phyloP scores from a whole-genome alignment of 352 stramenopile species.

The Pythium utonaiense region DNA sequence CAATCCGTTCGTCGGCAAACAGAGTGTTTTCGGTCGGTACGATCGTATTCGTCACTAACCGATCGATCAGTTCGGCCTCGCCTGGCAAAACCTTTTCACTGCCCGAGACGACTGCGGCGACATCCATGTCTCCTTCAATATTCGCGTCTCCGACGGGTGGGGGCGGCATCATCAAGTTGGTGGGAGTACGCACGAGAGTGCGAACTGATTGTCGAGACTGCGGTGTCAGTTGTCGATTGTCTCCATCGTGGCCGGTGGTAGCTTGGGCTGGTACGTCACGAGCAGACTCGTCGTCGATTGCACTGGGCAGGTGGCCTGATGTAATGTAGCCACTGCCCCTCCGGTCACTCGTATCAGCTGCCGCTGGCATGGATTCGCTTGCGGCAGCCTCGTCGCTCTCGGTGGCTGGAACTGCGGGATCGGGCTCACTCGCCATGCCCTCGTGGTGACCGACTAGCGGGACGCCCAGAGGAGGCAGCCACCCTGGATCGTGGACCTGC shows the following conservation, averaged over 20 bases:
- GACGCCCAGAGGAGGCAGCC: slow-evolving; percentile 10
- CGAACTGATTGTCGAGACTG: not conserved
- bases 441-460: not conserved
- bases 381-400: not conserved
- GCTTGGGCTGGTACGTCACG: not conserved
- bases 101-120: not conserved
- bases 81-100: not conserved
- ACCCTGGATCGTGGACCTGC: slow-evolving; percentile 2
- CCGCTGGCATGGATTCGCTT: not conserved
- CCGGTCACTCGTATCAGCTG: not conserved
- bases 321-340: not conserved
- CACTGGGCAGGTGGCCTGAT: not conserved
- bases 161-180: not conserved
- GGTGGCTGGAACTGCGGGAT: not conserved
- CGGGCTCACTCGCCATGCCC: not conserved
- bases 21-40: slow-evolving; percentile 14
- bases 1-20: slow-evolving; percentile 1
- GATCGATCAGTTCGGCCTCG: not conserved
- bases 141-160: not conserved
- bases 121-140: not conserved
- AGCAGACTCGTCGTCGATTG: not conserved
- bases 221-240: not conserved
- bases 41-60: slow-evolving; percentile 2
- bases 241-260: not conserved
- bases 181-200: not conserved